Evolutionary conservation across 2,329 filamentous ascomycete species (phyloP), one percentile per base, ranked within the genome.

Genomic region (Fusarium guadeloupense): DNA sequence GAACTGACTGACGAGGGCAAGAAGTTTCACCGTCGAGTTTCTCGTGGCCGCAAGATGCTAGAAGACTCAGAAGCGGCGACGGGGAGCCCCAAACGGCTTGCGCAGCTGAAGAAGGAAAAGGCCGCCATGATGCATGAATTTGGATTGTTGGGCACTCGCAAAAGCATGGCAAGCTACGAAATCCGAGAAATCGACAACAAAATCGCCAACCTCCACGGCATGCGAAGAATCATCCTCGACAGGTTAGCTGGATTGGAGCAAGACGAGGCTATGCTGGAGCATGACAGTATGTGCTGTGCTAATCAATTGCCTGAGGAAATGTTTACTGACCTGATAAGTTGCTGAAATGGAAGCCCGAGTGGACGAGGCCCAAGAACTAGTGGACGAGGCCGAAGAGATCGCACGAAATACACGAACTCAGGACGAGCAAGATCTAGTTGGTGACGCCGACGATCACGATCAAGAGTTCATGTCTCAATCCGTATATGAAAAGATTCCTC

Each of bases 111-210:
- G 75, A 91, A 89, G 72, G 92, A 96, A 67, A 91, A 91, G 74
- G 85, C 89, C 37, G 81, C 85, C 48, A 83, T 97, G 78, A 89
- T 90, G 78, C 93, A 96, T 75, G 86, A 92, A 66, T 81, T 99
- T 67, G 93, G 98, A 72, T 91, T 97, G 86, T 87, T 98, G 79
- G 85, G 89, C 4, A 87, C 98, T 60, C 86, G 95, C 56, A 99
- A 99, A 77, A 97, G 95, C 72, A 97, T 99, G 94, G 94, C 93
- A 67, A 95, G 92, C 70, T 91, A 92, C 62, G 95, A 99, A 76
- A 98, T 99, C 55, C 87, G 88, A 57, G 95, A 99, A 72, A 97
- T 99, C 59, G 95, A 99, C 77, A 93, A 90, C 78, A 99, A 98
- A 77, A 94, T 99, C 62, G 87, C 92, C 58, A 98, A 98, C 75